Evolutionary conservation across 2,329 filamentous ascomycete genomes (phyloP).

Genomic region (Pseudogymnoascus destructans): DNA sequence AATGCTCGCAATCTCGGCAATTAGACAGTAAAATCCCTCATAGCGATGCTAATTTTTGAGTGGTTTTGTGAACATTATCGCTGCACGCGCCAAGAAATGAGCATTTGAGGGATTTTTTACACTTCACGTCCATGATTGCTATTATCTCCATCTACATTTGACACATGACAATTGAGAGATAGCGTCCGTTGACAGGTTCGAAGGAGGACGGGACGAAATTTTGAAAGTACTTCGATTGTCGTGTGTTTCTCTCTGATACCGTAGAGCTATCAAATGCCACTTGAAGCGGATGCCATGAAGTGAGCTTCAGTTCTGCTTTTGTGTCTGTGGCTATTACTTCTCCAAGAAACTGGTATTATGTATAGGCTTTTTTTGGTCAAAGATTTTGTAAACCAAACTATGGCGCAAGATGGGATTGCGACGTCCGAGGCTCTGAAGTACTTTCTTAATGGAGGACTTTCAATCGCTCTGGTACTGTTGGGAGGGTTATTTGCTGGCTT

Average conservation of each 20-base stretch:
- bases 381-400: neutral
- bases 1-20: neutral
- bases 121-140: no score
- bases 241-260: neutral
- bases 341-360: neutral
- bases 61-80: neutral
- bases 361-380: neutral
- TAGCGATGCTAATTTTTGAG: neutral
- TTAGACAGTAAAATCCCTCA: neutral
- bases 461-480: conserved; percentile 54
- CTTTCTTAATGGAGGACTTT: neutral
- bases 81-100: neutral
- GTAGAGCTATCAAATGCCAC: neutral
- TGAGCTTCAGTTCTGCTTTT: neutral
- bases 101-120: neutral
- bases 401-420: neutral
- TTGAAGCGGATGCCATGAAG: neutral
- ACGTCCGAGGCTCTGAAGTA: neutral
- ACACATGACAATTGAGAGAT: neutral
- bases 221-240: neutral
- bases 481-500: conserved; percentile 91
- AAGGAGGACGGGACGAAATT: neutral
- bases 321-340: neutral
- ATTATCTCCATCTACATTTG: no score
- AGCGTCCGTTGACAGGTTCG: neutral